Percentiles rank a stretch among this genome's conserved stretches.
Evolutionary conservation across 2,329 filamentous ascomycete species (phyloP).

Genomic region (Trichophyton verrucosum): DNA sequence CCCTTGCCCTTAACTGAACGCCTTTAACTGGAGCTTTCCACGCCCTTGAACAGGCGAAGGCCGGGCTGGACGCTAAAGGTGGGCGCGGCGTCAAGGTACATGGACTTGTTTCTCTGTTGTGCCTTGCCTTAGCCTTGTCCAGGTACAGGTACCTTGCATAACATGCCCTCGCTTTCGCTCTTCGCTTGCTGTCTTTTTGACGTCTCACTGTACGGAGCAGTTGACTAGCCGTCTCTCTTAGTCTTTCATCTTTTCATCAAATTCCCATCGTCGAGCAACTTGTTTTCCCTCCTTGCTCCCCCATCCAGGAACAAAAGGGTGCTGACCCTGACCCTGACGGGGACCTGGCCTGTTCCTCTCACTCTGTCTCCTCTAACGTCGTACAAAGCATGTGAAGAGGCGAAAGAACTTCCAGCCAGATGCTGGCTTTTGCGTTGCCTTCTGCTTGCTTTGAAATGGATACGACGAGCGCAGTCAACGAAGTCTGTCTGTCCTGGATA

Average conservation of each 20-base stretch:
- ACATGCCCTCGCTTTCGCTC: neutral
- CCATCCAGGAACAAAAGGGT: neutral
- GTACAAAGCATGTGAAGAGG: neutral
- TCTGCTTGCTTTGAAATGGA: neutral
- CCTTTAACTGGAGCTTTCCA: neutral
- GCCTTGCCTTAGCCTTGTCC: neutral
- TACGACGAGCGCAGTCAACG: neutral
- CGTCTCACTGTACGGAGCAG: neutral
- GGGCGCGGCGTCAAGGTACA: neutral
- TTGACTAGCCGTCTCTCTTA: neutral
- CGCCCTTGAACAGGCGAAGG: neutral
- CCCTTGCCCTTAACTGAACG: neutral
- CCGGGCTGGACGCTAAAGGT: neutral
- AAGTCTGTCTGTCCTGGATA: neutral
- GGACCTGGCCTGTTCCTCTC: neutral
- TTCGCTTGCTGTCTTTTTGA: neutral
- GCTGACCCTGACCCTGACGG: neutral
- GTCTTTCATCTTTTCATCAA: neutral
- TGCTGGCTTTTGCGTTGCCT: too few species aligned
- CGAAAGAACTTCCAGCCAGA: neutral
- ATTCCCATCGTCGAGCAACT: neutral
- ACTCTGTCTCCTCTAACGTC: neutral
- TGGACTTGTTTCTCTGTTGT: neutral
- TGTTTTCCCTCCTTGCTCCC: neutral
- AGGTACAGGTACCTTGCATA: neutral